Base-by-base conservation (phyloP, 2,329 filamentous ascomycete genomes). In the Alternaria sp. region DNA sequence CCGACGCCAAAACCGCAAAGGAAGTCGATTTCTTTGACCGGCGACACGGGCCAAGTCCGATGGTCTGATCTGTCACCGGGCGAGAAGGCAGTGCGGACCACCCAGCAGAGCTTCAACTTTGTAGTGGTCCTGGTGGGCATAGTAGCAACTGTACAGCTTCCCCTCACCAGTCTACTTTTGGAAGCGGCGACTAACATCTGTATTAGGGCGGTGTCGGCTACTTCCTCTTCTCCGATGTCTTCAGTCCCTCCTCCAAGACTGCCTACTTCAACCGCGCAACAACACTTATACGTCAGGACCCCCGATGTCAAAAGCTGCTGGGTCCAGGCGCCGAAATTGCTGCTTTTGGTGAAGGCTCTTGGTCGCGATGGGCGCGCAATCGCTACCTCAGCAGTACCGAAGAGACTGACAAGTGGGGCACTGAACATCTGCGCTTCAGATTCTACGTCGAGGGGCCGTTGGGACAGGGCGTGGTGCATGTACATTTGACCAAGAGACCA, bases 41-140 rank as follows among this genome's bases (percentile, higher is more conserved):
- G 93, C 72, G 95, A 97, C 72, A 91, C 93, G 74, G 95, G 95
- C 8, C 86, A 87, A 67, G 89, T 97, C 1, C 88, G 89, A 5
- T 98, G 95, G 95, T 86, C 84, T 4, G 86, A 96, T 58, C 86
- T 98, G 3, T 93, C 90, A 1, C 83, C 82, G 0, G 83, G 83
- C 51, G 95, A 97, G 78, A 97, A 97, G 80, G 89, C 90, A 3
- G 91, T 91, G 23, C 88, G 95, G 43, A 92, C 93, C 9, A 95
- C 93, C 1, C 94, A 97, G 80, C 95, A 97, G 80, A 91, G 90
- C 15, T 91, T 97, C 83, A 97, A 98, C 80, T 89, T 97, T 69
- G 86, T 90, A 69, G 81, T 97, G 66, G 88, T 97, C 9, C 70
- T 93, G 2, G 84, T 90, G 8, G 95, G 95, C 25, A 81, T 94